Evolutionary conservation across 1,139 yeast genomes (phyloP).

Genomic region (Taphrina confusa): DNA sequence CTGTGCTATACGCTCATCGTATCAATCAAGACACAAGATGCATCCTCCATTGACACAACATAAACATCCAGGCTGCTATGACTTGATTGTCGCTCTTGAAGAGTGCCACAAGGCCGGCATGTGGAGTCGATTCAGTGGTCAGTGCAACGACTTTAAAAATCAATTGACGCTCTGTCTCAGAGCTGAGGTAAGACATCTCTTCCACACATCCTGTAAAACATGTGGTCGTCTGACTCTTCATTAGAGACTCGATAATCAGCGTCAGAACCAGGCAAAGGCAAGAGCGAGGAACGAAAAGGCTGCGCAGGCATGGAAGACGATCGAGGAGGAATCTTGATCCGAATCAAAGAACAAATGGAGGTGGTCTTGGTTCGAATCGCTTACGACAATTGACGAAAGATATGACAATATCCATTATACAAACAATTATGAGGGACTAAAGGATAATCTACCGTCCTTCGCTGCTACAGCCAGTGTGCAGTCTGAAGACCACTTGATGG

Average conservation of each 20-base stretch:
- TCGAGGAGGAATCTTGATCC: constrained; percentile 21
- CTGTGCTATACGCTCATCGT: no score
- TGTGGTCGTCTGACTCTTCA: no score
- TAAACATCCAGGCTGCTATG: constrained; percentile 35
- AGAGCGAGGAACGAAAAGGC: constrained; percentile 20
- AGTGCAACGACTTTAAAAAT: constrained; percentile 29
- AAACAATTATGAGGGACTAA: no score
- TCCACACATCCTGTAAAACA: no score
- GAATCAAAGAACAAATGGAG: no score
- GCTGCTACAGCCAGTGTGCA: no score
- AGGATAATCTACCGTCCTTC: no score
- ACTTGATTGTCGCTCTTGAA: constrained; percentile 28
- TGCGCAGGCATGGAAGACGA: constrained; percentile 17
- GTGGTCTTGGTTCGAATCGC: no score
- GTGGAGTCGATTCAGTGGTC: constrained; percentile 25
- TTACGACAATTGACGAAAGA: no score
- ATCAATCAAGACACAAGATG: constrained; percentile 17
- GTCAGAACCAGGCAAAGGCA: constrained; percentile 29
- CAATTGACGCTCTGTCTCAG: constrained; percentile 29
- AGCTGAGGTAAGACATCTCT: constrained; percentile 21
- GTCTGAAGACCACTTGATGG: no score
- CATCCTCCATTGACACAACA: constrained; percentile 34
- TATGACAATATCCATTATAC: no score
- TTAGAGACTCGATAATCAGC: constrained; percentile 29
- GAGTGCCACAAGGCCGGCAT: constrained; percentile 31